Evolutionary conservation across 2,329 filamentous ascomycete species (phyloP).

Genomic region (Paecilomyces dactylethromorphus): DNA sequence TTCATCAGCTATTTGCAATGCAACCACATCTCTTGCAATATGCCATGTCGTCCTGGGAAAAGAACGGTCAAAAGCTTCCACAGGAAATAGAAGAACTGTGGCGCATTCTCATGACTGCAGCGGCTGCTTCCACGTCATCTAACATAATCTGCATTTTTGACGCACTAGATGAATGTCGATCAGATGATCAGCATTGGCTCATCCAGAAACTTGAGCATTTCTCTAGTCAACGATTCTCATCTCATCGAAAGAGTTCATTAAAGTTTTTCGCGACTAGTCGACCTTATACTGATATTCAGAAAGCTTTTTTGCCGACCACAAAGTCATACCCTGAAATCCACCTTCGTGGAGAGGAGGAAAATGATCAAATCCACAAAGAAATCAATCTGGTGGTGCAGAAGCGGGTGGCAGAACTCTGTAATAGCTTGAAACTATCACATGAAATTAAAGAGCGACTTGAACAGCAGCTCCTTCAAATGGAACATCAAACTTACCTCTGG

Average conservation of each 20-base stretch:
- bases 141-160: neutral
- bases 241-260: neutral
- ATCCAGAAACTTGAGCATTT: neutral
- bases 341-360: neutral
- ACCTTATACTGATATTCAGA: neutral
- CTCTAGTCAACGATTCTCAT: neutral
- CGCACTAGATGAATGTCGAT: constrained; percentile 1
- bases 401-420: neutral
- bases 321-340: neutral
- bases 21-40: constrained; percentile 1
- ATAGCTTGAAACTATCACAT: neutral
- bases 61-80: neutral
- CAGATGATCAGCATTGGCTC: neutral
- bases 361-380: neutral
- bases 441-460: neutral
- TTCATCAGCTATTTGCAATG: neutral
- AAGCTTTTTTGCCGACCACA: neutral
- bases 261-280: neutral
- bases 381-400: neutral
- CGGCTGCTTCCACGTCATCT: neutral
- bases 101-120: neutral
- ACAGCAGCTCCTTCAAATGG: neutral
- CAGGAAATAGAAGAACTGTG: neutral
- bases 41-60: constrained; percentile 1
- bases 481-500: neutral